phyloP scores from a whole-genome alignment of 139 green algal genomes.

The Dunaliella primolecta region DNA sequence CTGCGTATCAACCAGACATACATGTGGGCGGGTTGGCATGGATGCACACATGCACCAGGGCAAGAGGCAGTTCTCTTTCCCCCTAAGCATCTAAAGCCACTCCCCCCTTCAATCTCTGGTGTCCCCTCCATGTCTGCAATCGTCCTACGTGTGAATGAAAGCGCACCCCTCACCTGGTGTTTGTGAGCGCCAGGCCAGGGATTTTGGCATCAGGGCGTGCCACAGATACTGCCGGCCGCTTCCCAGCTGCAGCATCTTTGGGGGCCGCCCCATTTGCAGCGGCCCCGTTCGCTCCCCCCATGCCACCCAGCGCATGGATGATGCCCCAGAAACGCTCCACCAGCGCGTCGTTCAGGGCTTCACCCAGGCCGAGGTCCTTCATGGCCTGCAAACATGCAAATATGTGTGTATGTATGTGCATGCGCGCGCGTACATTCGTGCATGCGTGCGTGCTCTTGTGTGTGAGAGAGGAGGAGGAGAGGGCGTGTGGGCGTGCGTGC shows the following conservation, averaged over 20 bases:
- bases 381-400: constrained; percentile 28
- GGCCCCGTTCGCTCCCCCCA: not conserved
- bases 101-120: too few relatives aligned
- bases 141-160: too few relatives aligned
- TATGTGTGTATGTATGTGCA: not conserved
- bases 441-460: not conserved
- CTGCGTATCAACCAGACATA: too few relatives aligned
- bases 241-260: too few relatives aligned
- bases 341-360: constrained; percentile 77
- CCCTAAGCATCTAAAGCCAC: too few relatives aligned
- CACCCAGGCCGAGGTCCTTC: constrained; percentile 66
- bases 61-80: too few relatives aligned
- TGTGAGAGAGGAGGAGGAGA: too few relatives aligned
- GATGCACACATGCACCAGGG: too few relatives aligned
- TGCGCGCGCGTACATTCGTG: not conserved
- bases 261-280: not conserved
- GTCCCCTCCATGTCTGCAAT: too few relatives aligned
- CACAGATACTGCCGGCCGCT: constrained; percentile 7
- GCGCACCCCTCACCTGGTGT: constrained; percentile 40
- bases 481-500: not conserved
- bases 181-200: constrained; percentile 67
- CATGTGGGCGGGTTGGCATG: too few relatives aligned
- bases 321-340: constrained; percentile 86
- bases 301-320: constrained; percentile 62
- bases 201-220: constrained; percentile 32